Evolutionary conservation across 805 yeast genomes (phyloP), one percentile per base, ranked within the genome.

Genomic region (Candida montana): DNA sequence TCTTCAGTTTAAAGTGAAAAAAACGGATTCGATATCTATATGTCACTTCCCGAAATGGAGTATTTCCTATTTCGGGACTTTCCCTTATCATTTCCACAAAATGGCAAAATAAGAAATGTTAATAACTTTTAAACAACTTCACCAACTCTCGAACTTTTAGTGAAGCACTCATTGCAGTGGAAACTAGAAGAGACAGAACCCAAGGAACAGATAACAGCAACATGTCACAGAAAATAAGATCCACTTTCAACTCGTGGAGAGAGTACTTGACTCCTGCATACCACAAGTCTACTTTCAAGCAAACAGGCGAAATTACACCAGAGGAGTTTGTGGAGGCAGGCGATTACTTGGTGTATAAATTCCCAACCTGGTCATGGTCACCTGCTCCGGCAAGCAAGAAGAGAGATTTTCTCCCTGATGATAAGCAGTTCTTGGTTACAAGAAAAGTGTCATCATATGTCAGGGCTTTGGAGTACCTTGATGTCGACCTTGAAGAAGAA

Each of bases 361-460:
- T 93, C 60, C 98, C 99, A 2, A 93, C 98, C 1, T 93, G 99
- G 99, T 79, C 80, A 47, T 93, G 99, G 99, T 67, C 77, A 2
- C 67, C 77, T 3, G 79, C 83, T 1, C 75, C 83, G 13, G 62
- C 68, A 12, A 66, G 72, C 8, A 74, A 71, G 50, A 65, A 59
- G 36, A 75, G 81, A 48, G 83, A 78, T 47, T 93, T 88, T 52
- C 64, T 93, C 45, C 99, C 99, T 1, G 65, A 67, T 2, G 90
- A 86, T 51, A 93, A 88, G 63, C 99, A 93, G 64, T 86, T 74
- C 51, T 65, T 93, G 32, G 85, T 93, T 3, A 89, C 97, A 0
- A 75, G 80, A 54, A 95, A 87, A 58, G 97, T 93, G 4, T 96
- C 97, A 4, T 81, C 90, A 23, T 76, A 78, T 57, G 79, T 76